Conservation (phyloP, 2,329 filamentous ascomycete genomes). For the Beauveria sp. region DNA sequence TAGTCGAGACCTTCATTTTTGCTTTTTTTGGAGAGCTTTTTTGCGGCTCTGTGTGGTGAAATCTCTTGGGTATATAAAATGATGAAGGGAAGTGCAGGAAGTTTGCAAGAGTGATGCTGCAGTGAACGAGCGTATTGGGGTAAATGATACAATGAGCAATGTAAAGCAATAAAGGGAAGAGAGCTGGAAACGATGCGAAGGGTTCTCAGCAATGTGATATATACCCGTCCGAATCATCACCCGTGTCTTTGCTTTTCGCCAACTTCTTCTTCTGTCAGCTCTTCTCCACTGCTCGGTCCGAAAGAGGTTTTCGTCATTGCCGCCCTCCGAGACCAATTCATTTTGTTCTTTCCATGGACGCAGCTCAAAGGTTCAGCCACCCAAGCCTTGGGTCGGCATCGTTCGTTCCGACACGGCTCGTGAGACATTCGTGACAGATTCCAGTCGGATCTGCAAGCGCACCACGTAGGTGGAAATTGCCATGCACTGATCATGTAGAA, state of each 20-base stretch:
- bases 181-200: too few relatives aligned
- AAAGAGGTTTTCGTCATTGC: too few relatives aligned
- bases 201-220: background rate
- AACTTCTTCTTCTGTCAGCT: too few relatives aligned
- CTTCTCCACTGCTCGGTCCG: too few relatives aligned
- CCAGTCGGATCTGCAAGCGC: background rate
- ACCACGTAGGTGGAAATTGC: background rate
- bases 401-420: background rate
- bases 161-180: too few relatives aligned
- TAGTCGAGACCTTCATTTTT: constrained; percentile 1
- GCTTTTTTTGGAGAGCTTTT: background rate
- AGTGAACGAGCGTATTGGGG: background rate
- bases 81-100: background rate
- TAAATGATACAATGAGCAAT: background rate
- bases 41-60: too few relatives aligned
- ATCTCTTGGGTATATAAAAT: background rate
- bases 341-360: too few relatives aligned
- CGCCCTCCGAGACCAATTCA: too few relatives aligned
- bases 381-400: background rate
- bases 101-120: background rate
- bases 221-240: background rate
- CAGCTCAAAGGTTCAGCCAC: too few relatives aligned
- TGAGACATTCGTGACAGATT: background rate
- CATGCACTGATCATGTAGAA: background rate
- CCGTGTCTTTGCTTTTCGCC: too few relatives aligned